Base-by-base conservation (phyloP, 768 basidiomycete genomes). In the Boletus edulis region DNA sequence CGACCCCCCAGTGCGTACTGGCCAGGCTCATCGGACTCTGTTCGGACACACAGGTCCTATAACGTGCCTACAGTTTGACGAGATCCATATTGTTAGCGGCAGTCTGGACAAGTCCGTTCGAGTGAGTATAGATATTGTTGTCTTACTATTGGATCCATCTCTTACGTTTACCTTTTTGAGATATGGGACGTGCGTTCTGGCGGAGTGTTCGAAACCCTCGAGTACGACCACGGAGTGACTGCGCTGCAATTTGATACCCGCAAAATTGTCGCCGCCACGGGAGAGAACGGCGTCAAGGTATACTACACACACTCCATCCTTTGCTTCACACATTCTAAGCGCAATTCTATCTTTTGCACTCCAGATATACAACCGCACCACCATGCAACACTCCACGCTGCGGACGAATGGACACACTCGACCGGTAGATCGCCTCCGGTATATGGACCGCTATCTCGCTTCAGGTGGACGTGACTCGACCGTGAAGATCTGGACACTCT, bases 141-240 rank as follows among this genome's bases (percentile, higher is more conserved):
- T 32, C 40, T 52, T 49, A 2, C 43, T 38, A 38, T 20, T 29
- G 14, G 45, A 46, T 5, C 31, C 27, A 22, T 22, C 4, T 40
- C 58, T 51, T 27, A 57, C 41, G 4, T 18, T 42, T 47, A 32
- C 15, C 41, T 42, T 59, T 45, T 41, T 37, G 52, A 96, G 93
- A 91, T 97, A 55, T 98, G 97, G 97, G 97, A 99, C 66, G 82
- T 99, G 29, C 86, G 97, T 15, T 92, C 86, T 12, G 96, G 97
- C 11, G 81, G 85, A 24, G 86, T 88, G 37, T 84, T 89, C 51
- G 96, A 99, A 64, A 91, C 91, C 6, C 83, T 98, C 61, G 82
- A 86, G 60, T 97, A 91, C 70, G 94, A 98, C 62, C 85, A 91
- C 65, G 87, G 87, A 8, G 89, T 99, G 41, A 96, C 94, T 3